Evolutionary conservation across 192 early-diverging fungal species (phyloP).

Genomic region (Phlyctochytrium arcticum): DNA sequence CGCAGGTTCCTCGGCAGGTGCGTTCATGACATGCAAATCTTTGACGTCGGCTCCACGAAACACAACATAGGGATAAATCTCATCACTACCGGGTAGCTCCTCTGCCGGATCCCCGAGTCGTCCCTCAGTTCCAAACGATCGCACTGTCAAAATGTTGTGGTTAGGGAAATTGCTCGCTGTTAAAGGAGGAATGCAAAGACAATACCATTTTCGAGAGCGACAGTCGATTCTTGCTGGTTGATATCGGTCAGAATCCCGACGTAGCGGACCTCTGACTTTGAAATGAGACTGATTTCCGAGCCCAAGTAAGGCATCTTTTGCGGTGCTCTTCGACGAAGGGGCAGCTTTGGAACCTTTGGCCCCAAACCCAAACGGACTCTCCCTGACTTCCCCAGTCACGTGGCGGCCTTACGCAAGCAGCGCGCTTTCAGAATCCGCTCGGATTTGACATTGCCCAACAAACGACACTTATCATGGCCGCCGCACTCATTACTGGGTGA

Average conservation of each 20-base stretch:
- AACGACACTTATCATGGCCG: too few relatives aligned
- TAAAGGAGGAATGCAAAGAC: not conserved
- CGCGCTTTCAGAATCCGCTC: too few relatives aligned
- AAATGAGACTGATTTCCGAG: constrained; percentile 69
- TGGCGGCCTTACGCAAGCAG: too few relatives aligned
- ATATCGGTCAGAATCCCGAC: constrained; percentile 83
- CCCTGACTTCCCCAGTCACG: too few relatives aligned
- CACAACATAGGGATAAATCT: constrained; percentile 87
- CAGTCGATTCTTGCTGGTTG: constrained; percentile 79
- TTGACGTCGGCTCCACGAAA: constrained; percentile 93
- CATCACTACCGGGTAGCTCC: constrained; percentile 82
- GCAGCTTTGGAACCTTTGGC: too few relatives aligned
- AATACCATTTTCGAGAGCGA: constrained; percentile 83
- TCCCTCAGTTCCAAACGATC: constrained; percentile 95
- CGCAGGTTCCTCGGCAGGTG: constrained; percentile 35
- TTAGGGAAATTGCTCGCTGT: constrained; percentile 1
- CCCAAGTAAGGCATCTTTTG: constrained; percentile 38
- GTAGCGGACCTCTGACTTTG: constrained; percentile 86
- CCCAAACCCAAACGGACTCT: too few relatives aligned
- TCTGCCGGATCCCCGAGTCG: constrained; percentile 68
- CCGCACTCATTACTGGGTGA: too few relatives aligned
- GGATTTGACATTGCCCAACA: too few relatives aligned
- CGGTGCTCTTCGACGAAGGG: too few relatives aligned
- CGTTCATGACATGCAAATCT: constrained; percentile 65
- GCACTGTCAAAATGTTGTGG: constrained; percentile 47